phyloP scores from a whole-genome alignment of 352 stramenopile genomes.

The Pythium apleroticum region DNA sequence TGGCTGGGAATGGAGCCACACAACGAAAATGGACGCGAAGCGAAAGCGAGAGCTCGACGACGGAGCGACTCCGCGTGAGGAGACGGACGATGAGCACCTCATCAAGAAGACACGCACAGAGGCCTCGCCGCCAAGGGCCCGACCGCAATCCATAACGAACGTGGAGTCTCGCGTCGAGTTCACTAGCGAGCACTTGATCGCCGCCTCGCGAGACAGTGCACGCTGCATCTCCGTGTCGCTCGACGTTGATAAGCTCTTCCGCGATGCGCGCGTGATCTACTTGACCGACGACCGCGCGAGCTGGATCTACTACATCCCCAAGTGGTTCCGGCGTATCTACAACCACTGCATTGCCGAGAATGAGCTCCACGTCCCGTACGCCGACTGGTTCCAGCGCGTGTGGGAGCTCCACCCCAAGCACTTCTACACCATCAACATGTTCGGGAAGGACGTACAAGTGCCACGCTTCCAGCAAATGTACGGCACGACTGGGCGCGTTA shows the following conservation, averaged over 20 bases:
- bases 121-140: neutral
- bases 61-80: no score
- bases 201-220: constrained; percentile 19
- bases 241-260: constrained; percentile 27
- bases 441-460: constrained; percentile 55
- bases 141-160: neutral
- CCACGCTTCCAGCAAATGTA: constrained; percentile 72
- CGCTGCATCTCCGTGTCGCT: constrained; percentile 26
- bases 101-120: constrained; percentile 6
- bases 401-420: constrained; percentile 66
- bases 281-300: constrained; percentile 36
- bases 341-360: constrained; percentile 16
- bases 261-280: constrained; percentile 27
- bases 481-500: constrained; percentile 52
- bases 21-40: neutral
- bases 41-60: neutral
- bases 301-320: constrained; percentile 67
- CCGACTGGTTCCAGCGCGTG: constrained; percentile 32
- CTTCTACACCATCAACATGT: constrained; percentile 68
- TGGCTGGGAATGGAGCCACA: neutral
- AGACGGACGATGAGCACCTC: neutral
- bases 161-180: constrained; percentile 24
- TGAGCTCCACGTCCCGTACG: constrained; percentile 21
- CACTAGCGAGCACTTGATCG: constrained; percentile 17
- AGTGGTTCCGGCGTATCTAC: constrained; percentile 54